Evolutionary conservation across 2,329 filamentous ascomycete species (phyloP), one percentile per base, ranked within the genome.

Genomic region (Colletotrichum sansevieriae): DNA sequence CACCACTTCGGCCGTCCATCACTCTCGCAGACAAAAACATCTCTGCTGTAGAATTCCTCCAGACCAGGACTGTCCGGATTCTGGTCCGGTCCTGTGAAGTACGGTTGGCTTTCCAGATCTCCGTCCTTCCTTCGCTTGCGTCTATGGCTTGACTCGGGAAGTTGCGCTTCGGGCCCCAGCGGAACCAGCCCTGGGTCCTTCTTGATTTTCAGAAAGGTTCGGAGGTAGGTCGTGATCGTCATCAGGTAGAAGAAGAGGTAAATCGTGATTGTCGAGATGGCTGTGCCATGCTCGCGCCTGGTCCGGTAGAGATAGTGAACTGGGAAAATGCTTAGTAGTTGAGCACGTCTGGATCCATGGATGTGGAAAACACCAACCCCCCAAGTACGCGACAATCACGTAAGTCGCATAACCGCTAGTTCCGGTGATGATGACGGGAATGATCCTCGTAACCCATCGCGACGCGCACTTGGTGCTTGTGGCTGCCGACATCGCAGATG

Each of bases 1-100:
- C 95, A 99, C 90, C 93, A 98, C 37, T 89, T 88, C 0, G 95
- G 95, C n/a, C 91, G 85, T 0, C 96, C 96, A 73, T 96, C 92
- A 12, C 85, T 83, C 74, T 97, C 91, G 79, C 93, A 98, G 2
- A 94, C 86, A 77, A 97, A 98, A 2, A 93, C 88, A 73, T 97
- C 91, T 76, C 91, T 93, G 71, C 87, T 91, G 76, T 96, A 97
- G 76, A 97, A 97, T 4, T 83, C 80, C 73, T 95, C 91, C 58
- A 95, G 83, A 0, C 91, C 91, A 11, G 89, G 87, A 59, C 88
- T 88, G 71, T 92, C 88, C n/a, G 86, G 84, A 65, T 84, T 79
- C 37, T 75, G 73, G 61, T 87, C 84, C 3, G 83, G 83, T 5
- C 75, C 75, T n/a, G 71, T 70, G 41, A 75, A 71, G 60, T 80